Conservation (phyloP, 495 filamentous ascomycete genomes). For the Penicillium macrosclerotiorum region DNA sequence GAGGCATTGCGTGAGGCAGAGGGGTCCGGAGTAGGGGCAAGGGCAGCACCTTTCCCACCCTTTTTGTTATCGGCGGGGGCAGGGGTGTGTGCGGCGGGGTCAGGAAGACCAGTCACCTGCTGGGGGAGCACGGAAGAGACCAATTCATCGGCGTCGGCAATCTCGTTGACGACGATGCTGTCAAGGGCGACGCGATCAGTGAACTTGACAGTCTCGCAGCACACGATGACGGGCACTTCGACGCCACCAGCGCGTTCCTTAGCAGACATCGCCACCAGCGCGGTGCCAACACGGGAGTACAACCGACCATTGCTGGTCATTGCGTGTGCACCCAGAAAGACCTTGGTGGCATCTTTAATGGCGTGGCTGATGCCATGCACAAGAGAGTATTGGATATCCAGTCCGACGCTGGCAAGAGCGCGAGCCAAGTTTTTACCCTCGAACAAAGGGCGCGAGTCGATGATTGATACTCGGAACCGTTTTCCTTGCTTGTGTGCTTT, state of each 20-base stretch:
- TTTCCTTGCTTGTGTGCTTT: constrained; percentile 66
- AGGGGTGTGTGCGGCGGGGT: constrained; percentile 24
- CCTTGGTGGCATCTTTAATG: constrained; percentile 71
- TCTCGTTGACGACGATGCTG: constrained; percentile 90
- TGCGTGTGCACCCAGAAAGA: constrained; percentile 83
- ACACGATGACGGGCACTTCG: constrained; percentile 78
- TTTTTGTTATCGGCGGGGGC: constrained; percentile 33
- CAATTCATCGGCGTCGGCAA: constrained; percentile 68
- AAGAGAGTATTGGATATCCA: constrained; percentile 77
- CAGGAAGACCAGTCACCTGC: constrained; percentile 39
- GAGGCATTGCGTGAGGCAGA: constrained; percentile 15
- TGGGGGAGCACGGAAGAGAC: constrained; percentile 32
- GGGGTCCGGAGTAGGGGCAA: constrained; percentile 22
- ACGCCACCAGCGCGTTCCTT: constrained; percentile 57
- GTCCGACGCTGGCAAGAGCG: constrained; percentile 61
- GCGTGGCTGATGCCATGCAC: constrained; percentile 71
- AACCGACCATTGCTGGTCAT: constrained; percentile 89
- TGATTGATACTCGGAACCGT: constrained; percentile 77
- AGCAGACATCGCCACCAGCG: constrained; percentile 83
- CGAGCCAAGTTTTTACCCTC: constrained; percentile 75
- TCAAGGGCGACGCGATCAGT: constrained; percentile 87
- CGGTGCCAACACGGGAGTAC: constrained; percentile 84
- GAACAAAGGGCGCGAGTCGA: constrained; percentile 78
- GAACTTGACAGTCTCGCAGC: constrained; percentile 95
- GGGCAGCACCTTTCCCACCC: constrained; percentile 32